Evolutionary conservation across 441 rosid genomes (phyloP), one percentile per base, ranked within the genome.

Genomic region (Mallotus repandus): DNA sequence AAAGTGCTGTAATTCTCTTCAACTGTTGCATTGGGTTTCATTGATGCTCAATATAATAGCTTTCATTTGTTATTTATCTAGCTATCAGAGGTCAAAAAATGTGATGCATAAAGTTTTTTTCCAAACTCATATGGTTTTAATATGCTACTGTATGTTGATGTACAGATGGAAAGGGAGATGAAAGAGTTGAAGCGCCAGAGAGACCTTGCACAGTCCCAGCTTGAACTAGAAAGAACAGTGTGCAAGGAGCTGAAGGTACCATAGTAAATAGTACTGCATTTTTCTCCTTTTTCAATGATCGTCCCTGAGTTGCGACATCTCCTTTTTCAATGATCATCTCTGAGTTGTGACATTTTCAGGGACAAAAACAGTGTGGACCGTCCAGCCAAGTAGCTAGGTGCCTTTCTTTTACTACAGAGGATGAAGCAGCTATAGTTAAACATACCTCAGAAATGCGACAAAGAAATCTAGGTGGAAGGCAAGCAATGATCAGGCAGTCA

Each of bases 141-240:
- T 58, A 54, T 70, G 15, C 32, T 1, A 29, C 3, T 46, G 56
- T 15, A 58, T 57, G 62, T 19, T 32, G 68, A 68, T 61, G 65
- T 75, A 77, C 86, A 94, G 98, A 89, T 94, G 92, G 95, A 83
- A 77, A 85, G 78, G 61, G 95, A 92, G 80, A 86, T 94, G 93
- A 93, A 82, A 80, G 98, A 92, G 84, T 83, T 94, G 75, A 94
- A 94, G 84, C 95, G 95, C 67, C 91, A 94, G 80, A 94, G 97
- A 86, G 98, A 94, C 85, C 81, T 82, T 74, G 97, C 92, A 70
- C 86, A 94, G 72, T 85, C 95, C 62, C 89, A 87, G 68, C 95
- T 89, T 78, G 92, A 90, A 78, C 81, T 75, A 68, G 91, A 90
- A 89, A 88, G 87, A 84, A 92, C 83, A 75, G 79, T 82, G 56